Evolutionary conservation across 805 yeast genomes (phyloP), one percentile per base, ranked within the genome.

Genomic region (Metahyphopichia silvanorum): DNA sequence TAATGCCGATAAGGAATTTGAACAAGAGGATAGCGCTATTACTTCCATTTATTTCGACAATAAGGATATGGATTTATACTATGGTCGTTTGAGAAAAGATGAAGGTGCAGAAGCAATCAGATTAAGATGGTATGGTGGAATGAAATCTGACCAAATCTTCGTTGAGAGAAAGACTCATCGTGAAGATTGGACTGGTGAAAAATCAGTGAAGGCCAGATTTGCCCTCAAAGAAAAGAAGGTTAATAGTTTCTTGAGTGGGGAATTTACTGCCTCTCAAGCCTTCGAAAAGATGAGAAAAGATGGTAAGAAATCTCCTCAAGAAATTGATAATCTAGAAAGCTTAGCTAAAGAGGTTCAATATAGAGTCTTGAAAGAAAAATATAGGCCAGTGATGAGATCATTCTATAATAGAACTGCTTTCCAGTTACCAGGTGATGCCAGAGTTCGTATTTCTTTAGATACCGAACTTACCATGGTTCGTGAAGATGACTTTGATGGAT

Each of bases 101-200:
- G 98, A 93, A 69, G 98, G 98, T 59, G 98, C 98, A 4, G 98
- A 93, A 63, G 98, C 98, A 15, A 88, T 91, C 44, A 82, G 99
- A 65, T 72, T 93, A 55, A 82, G 98, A 69, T 93, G 99, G 99
- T 93, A 93, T 58, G 98, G 99, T 55, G 96, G 96, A 35, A 93
- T 93, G 98, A 72, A 75, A 34, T 74, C 89, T 2, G 96, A 91
- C 47, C 86, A 85, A 25, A 86, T 91, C 35, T 93, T 93, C 43
- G 95, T 91, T 29, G 99, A 93, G 65, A 78, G 98, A 61, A 93
- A 93, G 61, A 93, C 99, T 5, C 98, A 93, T 57, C 77, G 98
- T 61, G 98, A 93, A 62, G 99, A 93, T 68, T 91, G 98, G 98
- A 93, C 99, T 3, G 99, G 99, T 48, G 98, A 93, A 60, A 91